Evolutionary conservation across 257 asterid genomes (phyloP).

Genomic region (Sherardia arvensis): DNA sequence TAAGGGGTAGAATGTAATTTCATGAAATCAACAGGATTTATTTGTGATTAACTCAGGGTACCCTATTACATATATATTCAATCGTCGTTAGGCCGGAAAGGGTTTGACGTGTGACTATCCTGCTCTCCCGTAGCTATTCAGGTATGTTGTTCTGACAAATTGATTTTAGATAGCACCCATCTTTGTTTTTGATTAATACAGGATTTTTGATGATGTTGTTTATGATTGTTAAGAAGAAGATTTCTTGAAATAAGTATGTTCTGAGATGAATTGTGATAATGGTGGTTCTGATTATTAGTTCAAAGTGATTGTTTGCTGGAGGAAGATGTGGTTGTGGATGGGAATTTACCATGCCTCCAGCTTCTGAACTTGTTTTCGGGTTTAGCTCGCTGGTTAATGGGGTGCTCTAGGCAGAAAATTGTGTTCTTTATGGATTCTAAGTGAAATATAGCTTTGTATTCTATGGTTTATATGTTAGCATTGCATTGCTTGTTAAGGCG

Average conservation of each 20-base stretch:
- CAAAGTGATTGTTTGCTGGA: not conserved
- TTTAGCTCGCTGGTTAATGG: conserved; percentile 2
- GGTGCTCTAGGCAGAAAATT: not conserved
- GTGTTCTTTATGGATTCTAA: not conserved
- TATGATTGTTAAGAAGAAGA: no score
- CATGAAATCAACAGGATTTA: not conserved
- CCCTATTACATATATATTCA: not conserved
- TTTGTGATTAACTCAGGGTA: not conserved
- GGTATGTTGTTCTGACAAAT: not conserved
- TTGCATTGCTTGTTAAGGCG: not conserved
- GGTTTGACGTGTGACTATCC: not conserved
- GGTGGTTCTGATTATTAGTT: no score
- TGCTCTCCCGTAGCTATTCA: not conserved
- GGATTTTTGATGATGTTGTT: not conserved
- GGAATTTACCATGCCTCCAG: not conserved
- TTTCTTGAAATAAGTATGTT: no score
- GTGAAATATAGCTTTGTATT: conserved; percentile 2
- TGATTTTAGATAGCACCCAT: no score
- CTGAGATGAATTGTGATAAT: no score
- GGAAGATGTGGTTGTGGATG: not conserved
- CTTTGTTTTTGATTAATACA: no score
- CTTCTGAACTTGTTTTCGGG: not conserved
- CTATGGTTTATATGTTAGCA: not conserved
- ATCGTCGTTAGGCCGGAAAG: no score
- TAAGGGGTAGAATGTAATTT: not conserved